A percentile compares a stretch with the other conserved stretches of the same genome.
Evolutionary conservation across 2,329 filamentous ascomycete species (phyloP).

Genomic region (Fusarium xylarioides): DNA sequence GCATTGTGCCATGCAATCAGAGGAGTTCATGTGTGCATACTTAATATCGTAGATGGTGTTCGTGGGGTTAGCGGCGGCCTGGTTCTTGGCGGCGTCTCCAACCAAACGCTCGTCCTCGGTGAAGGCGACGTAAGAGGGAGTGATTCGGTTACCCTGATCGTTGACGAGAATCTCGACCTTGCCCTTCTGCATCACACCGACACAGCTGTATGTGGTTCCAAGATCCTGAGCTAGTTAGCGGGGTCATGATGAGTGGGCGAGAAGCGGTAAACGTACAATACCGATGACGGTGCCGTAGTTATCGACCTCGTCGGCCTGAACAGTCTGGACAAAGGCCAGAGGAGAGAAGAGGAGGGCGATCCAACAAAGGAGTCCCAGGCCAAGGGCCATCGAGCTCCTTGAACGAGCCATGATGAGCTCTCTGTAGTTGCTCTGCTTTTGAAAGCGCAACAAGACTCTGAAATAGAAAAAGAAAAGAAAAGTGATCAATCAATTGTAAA

Average conservation of each 20-base stretch:
- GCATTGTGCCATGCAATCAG: not conserved
- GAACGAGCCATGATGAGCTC: slow-evolving; percentile 62
- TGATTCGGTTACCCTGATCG: slow-evolving; percentile 97
- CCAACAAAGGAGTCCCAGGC: slow-evolving; percentile 92
- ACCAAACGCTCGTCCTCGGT: slow-evolving; percentile 97
- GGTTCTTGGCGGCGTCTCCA: slow-evolving; percentile 97
- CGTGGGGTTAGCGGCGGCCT: slow-evolving; percentile 81
- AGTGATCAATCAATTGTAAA: slow-evolving; percentile 36
- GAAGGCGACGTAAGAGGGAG: slow-evolving; percentile 93
- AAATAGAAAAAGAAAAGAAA: slow-evolving; percentile 36
- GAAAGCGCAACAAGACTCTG: slow-evolving; percentile 35
- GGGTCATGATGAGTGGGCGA: not conserved
- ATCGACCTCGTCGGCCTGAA: slow-evolving; percentile 76
- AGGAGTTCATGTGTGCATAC: slow-evolving; percentile 62
- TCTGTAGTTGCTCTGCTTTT: slow-evolving; percentile 31
- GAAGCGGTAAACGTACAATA: slow-evolving; percentile 69
- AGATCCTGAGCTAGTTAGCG: slow-evolving; percentile 65
- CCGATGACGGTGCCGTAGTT: slow-evolving; percentile 90
- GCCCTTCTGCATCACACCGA: slow-evolving; percentile 95
- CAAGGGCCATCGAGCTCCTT: slow-evolving; percentile 75
- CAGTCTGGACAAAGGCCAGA: slow-evolving; percentile 83
- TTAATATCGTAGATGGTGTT: slow-evolving; percentile 85
- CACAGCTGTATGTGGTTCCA: slow-evolving; percentile 88
- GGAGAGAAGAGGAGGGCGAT: slow-evolving; percentile 89
- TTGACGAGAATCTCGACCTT: slow-evolving; percentile 96